Percentiles rank a stretch among this genome's conserved stretches.
Conservation (phyloP, 2,329 filamentous ascomycete genomes). For the Aureobasidium namibiae region DNA sequence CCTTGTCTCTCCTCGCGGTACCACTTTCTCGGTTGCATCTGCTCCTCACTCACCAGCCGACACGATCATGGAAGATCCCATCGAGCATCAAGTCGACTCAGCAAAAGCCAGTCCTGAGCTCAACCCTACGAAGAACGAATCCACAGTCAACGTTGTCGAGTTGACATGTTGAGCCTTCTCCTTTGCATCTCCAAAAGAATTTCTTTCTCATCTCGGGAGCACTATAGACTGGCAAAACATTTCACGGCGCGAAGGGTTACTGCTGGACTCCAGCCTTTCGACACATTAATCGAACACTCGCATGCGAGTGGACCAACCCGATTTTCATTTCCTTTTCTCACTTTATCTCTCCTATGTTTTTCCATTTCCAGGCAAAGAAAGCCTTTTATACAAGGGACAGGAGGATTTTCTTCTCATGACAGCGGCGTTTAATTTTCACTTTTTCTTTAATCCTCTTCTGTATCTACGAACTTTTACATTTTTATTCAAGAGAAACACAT, state of each 20-base stretch:
- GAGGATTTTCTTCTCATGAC: neutral
- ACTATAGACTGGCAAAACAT: slow-evolving; percentile 4
- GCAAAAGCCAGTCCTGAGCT: slow-evolving; percentile 10
- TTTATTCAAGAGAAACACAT: neutral
- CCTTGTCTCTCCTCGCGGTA: neutral
- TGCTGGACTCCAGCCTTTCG: slow-evolving; percentile 9
- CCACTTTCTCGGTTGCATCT: neutral
- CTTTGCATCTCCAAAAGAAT: neutral
- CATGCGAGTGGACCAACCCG: neutral
- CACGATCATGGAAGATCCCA: slow-evolving; percentile 3
- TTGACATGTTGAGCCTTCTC: neutral
- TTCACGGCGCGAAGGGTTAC: neutral
- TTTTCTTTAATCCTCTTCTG: neutral
- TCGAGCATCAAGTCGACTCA: slow-evolving; percentile 1
- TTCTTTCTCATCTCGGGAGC: neutral
- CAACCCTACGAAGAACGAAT: neutral
- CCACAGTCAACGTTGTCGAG: neutral
- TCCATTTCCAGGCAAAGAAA: neutral
- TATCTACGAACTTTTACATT: neutral
- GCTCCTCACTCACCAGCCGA: slow-evolving; percentile 3
- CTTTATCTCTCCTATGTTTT: neutral
- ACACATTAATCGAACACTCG: neutral
- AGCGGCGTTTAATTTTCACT: neutral
- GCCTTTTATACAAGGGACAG: neutral
- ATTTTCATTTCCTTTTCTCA: neutral